These are phyloP conservation scores for Avena sativa DNA, from an alignment of 176 grass and related monocot species.

Conservation along the genomic window DNA sequence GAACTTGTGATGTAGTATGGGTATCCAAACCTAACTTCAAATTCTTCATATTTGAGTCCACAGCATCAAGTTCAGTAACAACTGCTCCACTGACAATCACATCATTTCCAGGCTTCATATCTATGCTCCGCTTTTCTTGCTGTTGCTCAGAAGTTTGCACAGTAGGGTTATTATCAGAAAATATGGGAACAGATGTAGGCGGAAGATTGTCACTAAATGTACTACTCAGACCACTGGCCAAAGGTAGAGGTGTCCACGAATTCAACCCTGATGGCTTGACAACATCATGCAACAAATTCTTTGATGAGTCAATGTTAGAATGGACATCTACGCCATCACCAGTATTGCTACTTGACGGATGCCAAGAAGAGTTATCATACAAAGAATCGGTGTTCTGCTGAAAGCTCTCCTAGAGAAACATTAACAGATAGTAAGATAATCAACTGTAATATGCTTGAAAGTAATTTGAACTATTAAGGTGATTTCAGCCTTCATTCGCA, in stretches of 20 bases:
- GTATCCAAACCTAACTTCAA: slow-evolving; percentile 60
- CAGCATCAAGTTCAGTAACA: slow-evolving; percentile 49
- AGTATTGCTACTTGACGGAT: slow-evolving; percentile 58
- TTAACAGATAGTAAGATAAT: slow-evolving; percentile 41
- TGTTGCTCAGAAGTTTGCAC: slow-evolving; percentile 45
- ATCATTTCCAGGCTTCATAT: slow-evolving; percentile 39
- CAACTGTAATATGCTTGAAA: slow-evolving; percentile 6
- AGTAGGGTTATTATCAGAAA: slow-evolving; percentile 45
- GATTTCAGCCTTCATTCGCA: slow-evolving; percentile 32
- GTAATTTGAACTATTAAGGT: background rate
- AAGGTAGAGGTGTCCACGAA: slow-evolving; percentile 43
- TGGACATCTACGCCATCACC: slow-evolving; percentile 37
- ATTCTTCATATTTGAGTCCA: slow-evolving; percentile 59
- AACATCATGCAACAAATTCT: slow-evolving; percentile 52
- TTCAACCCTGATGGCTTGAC: slow-evolving; percentile 46
- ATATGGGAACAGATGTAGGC: slow-evolving; percentile 29
- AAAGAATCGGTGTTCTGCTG: slow-evolving; percentile 52
- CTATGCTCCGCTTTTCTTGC: slow-evolving; percentile 42
- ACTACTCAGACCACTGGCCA: slow-evolving; percentile 40
- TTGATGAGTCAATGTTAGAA: slow-evolving; percentile 48
- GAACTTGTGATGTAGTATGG: slow-evolving; percentile 40
- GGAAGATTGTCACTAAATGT: slow-evolving; percentile 33
- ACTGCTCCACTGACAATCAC: slow-evolving; percentile 27
- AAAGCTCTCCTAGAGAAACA: slow-evolving; percentile 63
- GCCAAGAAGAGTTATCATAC: slow-evolving; percentile 55